Percentiles rank a stretch among this genome's conserved stretches.
Conservation (phyloP, 2,329 filamentous ascomycete species). For the Cordyceps tenuipes region DNA sequence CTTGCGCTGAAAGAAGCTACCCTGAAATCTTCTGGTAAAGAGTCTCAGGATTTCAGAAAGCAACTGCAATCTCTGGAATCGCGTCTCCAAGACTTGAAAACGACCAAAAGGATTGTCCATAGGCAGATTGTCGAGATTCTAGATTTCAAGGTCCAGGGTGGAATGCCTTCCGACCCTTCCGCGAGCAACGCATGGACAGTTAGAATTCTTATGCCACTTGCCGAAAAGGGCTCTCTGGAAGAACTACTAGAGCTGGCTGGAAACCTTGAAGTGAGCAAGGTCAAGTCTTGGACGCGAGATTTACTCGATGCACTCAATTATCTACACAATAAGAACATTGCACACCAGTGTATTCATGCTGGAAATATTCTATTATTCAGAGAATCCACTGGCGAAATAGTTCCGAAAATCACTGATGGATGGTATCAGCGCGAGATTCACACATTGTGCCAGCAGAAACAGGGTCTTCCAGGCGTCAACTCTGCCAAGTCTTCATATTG, state of each 20-base stretch:
- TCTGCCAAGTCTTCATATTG: slow-evolving; percentile 72
- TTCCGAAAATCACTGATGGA: slow-evolving; percentile 67
- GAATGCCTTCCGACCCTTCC: slow-evolving; percentile 31
- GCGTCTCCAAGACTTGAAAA: slow-evolving; percentile 66
- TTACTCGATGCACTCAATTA: slow-evolving; percentile 82
- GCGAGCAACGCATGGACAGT: slow-evolving; percentile 54
- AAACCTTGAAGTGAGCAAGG: slow-evolving; percentile 62
- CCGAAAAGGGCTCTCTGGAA: slow-evolving; percentile 72
- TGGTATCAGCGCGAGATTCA: slow-evolving; percentile 63
- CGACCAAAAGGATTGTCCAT: slow-evolving; percentile 65
- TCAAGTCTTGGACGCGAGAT: slow-evolving; percentile 85
- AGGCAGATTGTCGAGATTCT: slow-evolving; percentile 70
- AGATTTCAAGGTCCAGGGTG: slow-evolving; percentile 69
- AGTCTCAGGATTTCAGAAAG: slow-evolving; percentile 60
- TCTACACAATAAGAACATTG: slow-evolving; percentile 74
- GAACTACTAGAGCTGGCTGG: slow-evolving; percentile 76
- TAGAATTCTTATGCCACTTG: slow-evolving; percentile 65
- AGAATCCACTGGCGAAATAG: slow-evolving; percentile 57
- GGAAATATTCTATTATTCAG: slow-evolving; percentile 72
- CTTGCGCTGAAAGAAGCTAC: slow-evolving; percentile 66
- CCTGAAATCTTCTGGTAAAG: slow-evolving; percentile 48
- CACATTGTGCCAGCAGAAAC: slow-evolving; percentile 45
- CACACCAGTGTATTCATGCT: slow-evolving; percentile 76
- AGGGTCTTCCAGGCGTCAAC: slow-evolving; percentile 43
- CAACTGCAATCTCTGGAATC: slow-evolving; percentile 69